Base-by-base conservation (phyloP, 2,329 filamentous ascomycete genomes). In the Aplosporella prunicola region DNA sequence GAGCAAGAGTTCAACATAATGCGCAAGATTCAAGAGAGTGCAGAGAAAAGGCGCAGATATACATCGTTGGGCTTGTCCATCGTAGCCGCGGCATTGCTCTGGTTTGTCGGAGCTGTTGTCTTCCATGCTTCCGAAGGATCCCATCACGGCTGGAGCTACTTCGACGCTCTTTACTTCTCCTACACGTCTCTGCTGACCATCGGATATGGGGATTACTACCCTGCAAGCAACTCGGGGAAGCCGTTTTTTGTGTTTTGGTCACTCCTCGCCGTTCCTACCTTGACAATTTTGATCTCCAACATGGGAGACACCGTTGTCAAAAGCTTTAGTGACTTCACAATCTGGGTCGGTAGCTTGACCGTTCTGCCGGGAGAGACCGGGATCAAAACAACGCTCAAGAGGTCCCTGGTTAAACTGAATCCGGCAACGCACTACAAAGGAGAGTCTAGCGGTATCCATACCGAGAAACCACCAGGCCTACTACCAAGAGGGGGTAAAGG, bases 161-260 rank as follows among this genome's bases (percentile, higher is more conserved):
- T 73, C 41, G 50, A 63, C 5, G 55, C 63, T 0, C 49, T 74
- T 1, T 75, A 74, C 48, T 74, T 74, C 47, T 56, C 67, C 5
- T 75, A 70, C 45, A 65, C 63, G 0, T 64, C 62, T 4, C 61
- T 75, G 9, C 48, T 72, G 17, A 74, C 71, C 0, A 71, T 75
- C 29, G 71, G 71, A 2, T 75, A 74, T 43, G 71, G 71, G 18
- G 69, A 74, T 44, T 56, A 62, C 15, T 53, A 55, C 2, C 66
- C 64, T 0, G 51, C 55, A 10, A 66, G 61, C 34, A 73, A 72
- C 43, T 61, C 66, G 9, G 68, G 68, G 7, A 70, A 67, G 46
- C 60, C 68, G 2, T 74, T 74, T 45, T 74, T 74, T 46, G 68
- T 75, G 1, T 65, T 74, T 42, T 75, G 71, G 71, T 68, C 66